Evolutionary conservation across 176 grass and related monocot species (phyloP).

Genomic region (bread wheat (Triticum aestivum)): IWGSC_CS_RefSeq_v2.1 NC_057798.1:725912999-725913498

Average conservation of each 20-base stretch:
- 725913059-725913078: conserved; percentile 92
- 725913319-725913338: conserved; percentile 46
- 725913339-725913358: conserved; percentile 58
- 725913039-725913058: conserved; percentile 88
- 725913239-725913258: conserved; percentile 55
- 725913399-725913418: conserved; percentile 75
- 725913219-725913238: conserved; percentile 37
- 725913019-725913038: conserved; percentile 78
- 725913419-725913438: conserved; percentile 72
- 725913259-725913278: conserved; percentile 75
- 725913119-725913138: conserved; percentile 56
- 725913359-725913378: conserved; percentile 49
- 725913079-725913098: conserved; percentile 83
- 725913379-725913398: conserved; percentile 74
- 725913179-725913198: conserved; percentile 47
- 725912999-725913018: conserved; percentile 57
- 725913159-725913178: conserved; percentile 53
- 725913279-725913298: conserved; percentile 59
- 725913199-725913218: conserved; percentile 55
- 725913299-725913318: conserved; percentile 35
- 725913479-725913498: conserved; percentile 65
- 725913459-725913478: conserved; percentile 33
- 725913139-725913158: conserved; percentile 64
- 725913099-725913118: conserved; percentile 71
- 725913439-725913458: conserved; percentile 75